Percentiles rank a stretch among this genome's conserved stretches.
phyloP scores from a whole-genome alignment of 495 filamentous ascomycete genomes.

The Trichoderma erinaceum region DNA sequence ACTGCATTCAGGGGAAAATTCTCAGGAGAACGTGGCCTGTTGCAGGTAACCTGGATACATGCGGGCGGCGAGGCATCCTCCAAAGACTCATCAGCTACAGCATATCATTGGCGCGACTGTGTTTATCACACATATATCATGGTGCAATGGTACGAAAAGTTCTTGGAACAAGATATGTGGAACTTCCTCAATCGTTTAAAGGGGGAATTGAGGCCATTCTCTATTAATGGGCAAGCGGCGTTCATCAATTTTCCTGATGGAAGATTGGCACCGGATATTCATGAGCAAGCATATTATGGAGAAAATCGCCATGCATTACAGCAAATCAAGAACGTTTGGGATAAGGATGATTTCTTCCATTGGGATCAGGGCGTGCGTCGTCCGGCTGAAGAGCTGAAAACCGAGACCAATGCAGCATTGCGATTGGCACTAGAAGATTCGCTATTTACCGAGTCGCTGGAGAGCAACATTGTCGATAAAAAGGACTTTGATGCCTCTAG shows the following conservation, averaged over 20 bases:
- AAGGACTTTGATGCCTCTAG: not conserved
- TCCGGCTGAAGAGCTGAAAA: too few relatives aligned
- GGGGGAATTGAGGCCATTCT: conserved; percentile 19
- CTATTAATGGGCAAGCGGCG: not conserved
- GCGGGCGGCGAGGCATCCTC: conserved; percentile 15
- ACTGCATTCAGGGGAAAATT: conserved; percentile 14
- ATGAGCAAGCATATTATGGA: conserved; percentile 3
- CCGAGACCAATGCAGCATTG: too few relatives aligned
- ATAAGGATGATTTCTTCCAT: not conserved
- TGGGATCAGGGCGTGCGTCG: not conserved
- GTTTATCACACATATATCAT: conserved; percentile 25
- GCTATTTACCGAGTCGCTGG: too few relatives aligned
- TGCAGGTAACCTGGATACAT: conserved; percentile 21
- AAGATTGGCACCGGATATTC: not conserved
- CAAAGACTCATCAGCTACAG: conserved; percentile 15
- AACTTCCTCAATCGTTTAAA: conserved; percentile 22
- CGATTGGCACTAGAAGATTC: too few relatives aligned
- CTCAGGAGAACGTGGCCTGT: conserved; percentile 15
- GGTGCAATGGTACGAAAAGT: conserved; percentile 27
- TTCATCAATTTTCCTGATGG: not conserved
- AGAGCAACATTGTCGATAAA: too few relatives aligned
- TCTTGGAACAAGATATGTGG: conserved; percentile 25
- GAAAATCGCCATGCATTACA: not conserved
- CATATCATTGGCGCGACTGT: conserved; percentile 26
- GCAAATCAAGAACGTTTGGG: not conserved